phyloP scores from a whole-genome alignment of 208 protist genomes.

The Crithidia fasciculata region DNA sequence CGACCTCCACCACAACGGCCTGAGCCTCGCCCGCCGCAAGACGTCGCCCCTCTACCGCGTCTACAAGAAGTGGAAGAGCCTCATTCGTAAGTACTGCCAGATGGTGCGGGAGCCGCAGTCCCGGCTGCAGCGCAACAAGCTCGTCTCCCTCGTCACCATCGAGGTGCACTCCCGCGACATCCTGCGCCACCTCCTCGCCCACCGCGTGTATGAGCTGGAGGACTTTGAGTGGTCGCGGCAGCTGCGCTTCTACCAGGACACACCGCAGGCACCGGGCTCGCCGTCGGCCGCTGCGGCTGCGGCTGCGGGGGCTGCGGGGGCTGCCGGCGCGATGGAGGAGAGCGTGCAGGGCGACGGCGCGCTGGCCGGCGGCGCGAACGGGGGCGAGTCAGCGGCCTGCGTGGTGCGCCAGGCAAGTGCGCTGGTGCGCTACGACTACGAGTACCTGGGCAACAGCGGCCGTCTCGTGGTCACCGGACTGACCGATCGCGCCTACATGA shows the following conservation, averaged over 20 bases:
- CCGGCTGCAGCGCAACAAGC: conserved; percentile 94
- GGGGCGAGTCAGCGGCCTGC: conserved; percentile 45
- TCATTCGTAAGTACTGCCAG: conserved; percentile 95
- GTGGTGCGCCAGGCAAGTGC: conserved; percentile 94
- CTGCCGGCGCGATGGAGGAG: background rate
- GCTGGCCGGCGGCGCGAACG: background rate
- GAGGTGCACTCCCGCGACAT: conserved; percentile 99
- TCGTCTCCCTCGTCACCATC: conserved; percentile 97
- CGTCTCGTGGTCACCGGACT: conserved; percentile 98
- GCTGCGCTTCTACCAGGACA: conserved; percentile 96
- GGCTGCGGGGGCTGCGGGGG: background rate
- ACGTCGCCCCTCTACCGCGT: conserved; percentile 91
- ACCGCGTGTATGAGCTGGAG: conserved; percentile 76
- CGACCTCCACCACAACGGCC: conserved; percentile 78
- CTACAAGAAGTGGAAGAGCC: conserved; percentile 94
- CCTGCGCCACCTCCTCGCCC: conserved; percentile 92
- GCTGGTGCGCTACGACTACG: conserved; percentile 95
- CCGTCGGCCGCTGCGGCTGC: background rate
- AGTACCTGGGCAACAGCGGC: conserved; percentile 98
- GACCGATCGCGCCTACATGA: conserved; percentile 98
- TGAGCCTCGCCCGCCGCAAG: conserved; percentile 87
- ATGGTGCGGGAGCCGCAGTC: conserved; percentile 94
- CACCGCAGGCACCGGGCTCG: background rate
- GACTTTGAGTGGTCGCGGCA: conserved; percentile 98
- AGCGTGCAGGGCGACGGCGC: background rate